Evolutionary conservation across 2,329 filamentous ascomycete genomes (phyloP), one percentile per base, ranked within the genome.

Genomic region (Metarhizium rileyi): DNA sequence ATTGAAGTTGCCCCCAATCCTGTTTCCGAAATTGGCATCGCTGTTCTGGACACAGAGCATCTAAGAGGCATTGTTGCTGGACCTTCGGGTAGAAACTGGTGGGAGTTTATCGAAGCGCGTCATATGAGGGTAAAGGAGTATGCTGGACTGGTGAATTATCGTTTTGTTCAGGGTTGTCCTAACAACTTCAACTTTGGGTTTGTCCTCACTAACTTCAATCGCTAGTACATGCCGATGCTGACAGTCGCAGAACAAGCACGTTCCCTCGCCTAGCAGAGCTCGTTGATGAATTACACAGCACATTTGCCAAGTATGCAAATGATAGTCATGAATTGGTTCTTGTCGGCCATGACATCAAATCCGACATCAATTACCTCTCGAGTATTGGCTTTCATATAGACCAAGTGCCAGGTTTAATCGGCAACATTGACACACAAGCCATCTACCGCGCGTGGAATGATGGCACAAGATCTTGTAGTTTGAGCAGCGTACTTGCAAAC

Each of bases 11-110:
- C 78, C 42, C 77, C 81, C 12, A 70, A 74, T 30, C 71, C 78
- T 12, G 76, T 97, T 51, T 95, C 90, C 0, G 93, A 98, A 65
- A 75, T 98, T 36, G 93, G 93, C 1, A 73, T 98, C 38, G 84
- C 88, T 1, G 83, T 84, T 3, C 72, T 97, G 0, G 90, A 97
- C 62, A 90, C 86, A 1, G 57, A 65, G 4, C 65, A 76, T 35
- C 61, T 89, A 22, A 58, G 66, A 1, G 68, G 64, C 7, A 53
- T 81, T 1, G 59, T 78, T 0, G 86, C 87, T 3, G 87, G 87
- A 0, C 58, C 69, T 2, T 66, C 71, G 25, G 87, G 83, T 3
- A 58, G 69, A 38, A 74, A 81, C 35, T 96, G 90, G 90, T 77
- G 80, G 55, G 58, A 70, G 0, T 66, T 75, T 46, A 85, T 96